Percentiles rank a stretch among this genome's conserved stretches.
Conservation (phyloP, 2,329 filamentous ascomycete genomes). For the Achaetomium macrosporum region DNA sequence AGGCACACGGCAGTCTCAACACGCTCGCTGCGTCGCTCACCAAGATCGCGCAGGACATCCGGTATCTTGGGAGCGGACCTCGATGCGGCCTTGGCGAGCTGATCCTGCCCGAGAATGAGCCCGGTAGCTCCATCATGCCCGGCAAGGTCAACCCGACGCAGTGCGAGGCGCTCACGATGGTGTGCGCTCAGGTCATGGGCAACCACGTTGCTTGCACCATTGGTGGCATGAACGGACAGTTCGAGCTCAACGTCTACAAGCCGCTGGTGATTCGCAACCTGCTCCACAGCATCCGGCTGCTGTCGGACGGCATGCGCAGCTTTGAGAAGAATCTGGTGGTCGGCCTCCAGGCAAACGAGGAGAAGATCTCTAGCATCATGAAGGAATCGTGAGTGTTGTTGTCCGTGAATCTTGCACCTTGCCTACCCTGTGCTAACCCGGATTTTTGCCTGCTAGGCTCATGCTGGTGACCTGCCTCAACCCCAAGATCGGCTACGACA, state of each 20-base stretch:
- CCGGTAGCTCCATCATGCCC: conserved; percentile 96
- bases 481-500: conserved; percentile 95
- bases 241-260: conserved; percentile 99
- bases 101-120: conserved; percentile 93
- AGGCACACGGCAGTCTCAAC: conserved; percentile 90
- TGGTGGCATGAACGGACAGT: conserved; percentile 95
- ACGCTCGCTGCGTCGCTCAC: conserved; percentile 85
- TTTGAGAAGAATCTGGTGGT: conserved; percentile 91
- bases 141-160: conserved; percentile 99
- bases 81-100: conserved; percentile 95
- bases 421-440: conserved; percentile 10
- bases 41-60: conserved; percentile 98
- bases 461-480: conserved; percentile 99
- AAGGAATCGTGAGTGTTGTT: conserved; percentile 73
- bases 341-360: conserved; percentile 88
- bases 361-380: conserved; percentile 81
- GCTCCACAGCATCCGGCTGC: conserved; percentile 81
- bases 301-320: conserved; percentile 87
- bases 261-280: conserved; percentile 93
- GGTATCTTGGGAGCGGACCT: conserved; percentile 92
- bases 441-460: conserved; percentile 51
- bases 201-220: conserved; percentile 93
- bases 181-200: conserved; percentile 95
- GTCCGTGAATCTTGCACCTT: not conserved
- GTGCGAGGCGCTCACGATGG: conserved; percentile 96